Percentiles rank a stretch among this genome's conserved stretches.
Conservation (phyloP, 1,139 yeast species). For the Protomyces arabidopsidicola region DNA sequence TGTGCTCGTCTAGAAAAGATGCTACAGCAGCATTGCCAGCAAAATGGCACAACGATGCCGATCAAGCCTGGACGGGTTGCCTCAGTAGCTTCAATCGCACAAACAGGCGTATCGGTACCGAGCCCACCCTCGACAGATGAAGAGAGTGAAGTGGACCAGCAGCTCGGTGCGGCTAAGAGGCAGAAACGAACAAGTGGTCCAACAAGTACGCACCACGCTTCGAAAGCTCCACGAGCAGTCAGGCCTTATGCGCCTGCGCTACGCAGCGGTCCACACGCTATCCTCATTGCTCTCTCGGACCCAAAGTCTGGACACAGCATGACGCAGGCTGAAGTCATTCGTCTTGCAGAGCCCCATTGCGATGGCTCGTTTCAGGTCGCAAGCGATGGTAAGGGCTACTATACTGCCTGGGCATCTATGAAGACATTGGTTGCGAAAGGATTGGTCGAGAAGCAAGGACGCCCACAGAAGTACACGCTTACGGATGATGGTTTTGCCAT, state of each 20-base stretch:
- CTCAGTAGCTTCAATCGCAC: not conserved
- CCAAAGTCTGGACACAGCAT: constrained; percentile 48
- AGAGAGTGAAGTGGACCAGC: not conserved
- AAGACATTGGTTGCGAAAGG: constrained; percentile 61
- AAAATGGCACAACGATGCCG: constrained; percentile 46
- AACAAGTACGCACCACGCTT: constrained; percentile 4
- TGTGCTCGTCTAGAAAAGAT: constrained; percentile 47
- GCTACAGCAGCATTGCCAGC: constrained; percentile 48
- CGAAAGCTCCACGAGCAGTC: constrained; percentile 32
- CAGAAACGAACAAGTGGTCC: not conserved
- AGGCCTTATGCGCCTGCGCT: constrained; percentile 66
- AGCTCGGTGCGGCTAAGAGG: constrained; percentile 25
- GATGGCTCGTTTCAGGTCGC: constrained; percentile 60
- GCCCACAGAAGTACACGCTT: constrained; percentile 58
- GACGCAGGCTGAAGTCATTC: constrained; percentile 56
- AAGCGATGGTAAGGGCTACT: constrained; percentile 45
- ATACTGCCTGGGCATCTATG: constrained; percentile 76
- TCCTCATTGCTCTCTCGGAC: constrained; percentile 58
- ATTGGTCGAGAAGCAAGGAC: constrained; percentile 54
- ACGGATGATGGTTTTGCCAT: constrained; percentile 70
- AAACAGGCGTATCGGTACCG: not conserved
- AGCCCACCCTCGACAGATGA: not conserved
- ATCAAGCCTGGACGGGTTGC: constrained; percentile 29
- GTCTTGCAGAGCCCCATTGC: constrained; percentile 57
- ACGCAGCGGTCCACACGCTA: constrained; percentile 84